These are phyloP conservation scores for Rutstroemia sp. DNA, from an alignment of 2,329 filamentous ascomycete genomes.

Conservation along the genomic window DNA sequence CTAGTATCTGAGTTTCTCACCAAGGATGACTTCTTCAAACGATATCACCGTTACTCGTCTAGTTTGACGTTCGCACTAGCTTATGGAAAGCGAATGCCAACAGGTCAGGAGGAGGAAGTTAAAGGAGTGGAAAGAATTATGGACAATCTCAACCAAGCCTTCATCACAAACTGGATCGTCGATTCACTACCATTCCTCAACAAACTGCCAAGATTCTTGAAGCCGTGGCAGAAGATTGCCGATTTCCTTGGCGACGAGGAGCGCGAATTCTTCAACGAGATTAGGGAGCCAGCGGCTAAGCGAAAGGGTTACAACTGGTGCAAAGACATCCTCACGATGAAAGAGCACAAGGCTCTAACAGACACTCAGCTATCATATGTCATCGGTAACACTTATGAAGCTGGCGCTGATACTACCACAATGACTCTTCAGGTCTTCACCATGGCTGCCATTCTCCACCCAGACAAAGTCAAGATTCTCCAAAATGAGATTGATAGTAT, in stretches of 20 bases:
- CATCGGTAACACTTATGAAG: constrained; percentile 38
- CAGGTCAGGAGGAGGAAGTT: constrained; percentile 19
- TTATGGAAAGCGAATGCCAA: constrained; percentile 31
- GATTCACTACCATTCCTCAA: constrained; percentile 37
- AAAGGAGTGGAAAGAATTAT: neutral
- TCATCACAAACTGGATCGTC: constrained; percentile 30
- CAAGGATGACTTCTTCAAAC: constrained; percentile 31
- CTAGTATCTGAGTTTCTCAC: neutral
- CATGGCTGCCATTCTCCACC: constrained; percentile 30
- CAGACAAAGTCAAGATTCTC: constrained; percentile 40
- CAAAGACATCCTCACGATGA: neutral
- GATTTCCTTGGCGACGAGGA: neutral
- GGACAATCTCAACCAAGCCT: neutral
- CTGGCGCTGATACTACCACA: constrained; percentile 35
- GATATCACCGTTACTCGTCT: constrained; percentile 29
- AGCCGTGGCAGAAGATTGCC: constrained; percentile 12
- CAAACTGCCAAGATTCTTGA: constrained; percentile 33
- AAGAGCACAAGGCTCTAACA: neutral
- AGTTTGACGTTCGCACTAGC: constrained; percentile 31
- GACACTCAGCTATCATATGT: constrained; percentile 2
- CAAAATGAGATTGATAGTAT: constrained; percentile 40
- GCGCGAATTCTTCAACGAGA: neutral
- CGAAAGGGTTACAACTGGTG: neutral
- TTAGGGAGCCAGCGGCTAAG: neutral
- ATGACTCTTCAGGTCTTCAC: constrained; percentile 35